A percentile compares a stretch with the other conserved stretches of the same genome.
phyloP scores from a whole-genome alignment of 805 yeast genomes.

The Yarrowia porcina region DNA sequence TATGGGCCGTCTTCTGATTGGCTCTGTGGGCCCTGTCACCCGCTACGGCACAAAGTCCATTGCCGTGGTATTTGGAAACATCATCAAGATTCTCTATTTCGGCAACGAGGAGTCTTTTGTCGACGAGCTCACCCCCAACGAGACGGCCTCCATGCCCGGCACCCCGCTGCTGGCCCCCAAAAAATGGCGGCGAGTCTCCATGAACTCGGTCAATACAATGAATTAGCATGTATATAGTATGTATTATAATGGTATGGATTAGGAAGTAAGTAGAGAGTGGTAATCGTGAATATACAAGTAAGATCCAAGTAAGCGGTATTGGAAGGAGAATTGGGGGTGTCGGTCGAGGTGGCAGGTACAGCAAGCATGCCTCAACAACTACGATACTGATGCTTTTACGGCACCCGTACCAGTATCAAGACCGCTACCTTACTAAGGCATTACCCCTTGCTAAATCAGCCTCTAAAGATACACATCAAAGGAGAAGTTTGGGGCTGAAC shows the following conservation, averaged over 20 bases:
- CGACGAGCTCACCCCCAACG: slow-evolving; percentile 23
- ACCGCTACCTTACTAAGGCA: no score
- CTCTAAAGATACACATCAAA: no score
- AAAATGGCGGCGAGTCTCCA: slow-evolving; percentile 25
- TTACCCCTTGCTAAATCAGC: no score
- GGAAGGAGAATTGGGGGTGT: no score
- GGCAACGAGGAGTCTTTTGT: slow-evolving; percentile 59
- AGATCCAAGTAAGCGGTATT: no score
- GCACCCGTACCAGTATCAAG: no score
- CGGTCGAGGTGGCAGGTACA: no score
- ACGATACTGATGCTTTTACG: no score
- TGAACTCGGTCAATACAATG: slow-evolving; percentile 24
- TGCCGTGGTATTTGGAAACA: slow-evolving; percentile 69
- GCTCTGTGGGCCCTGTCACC: slow-evolving; percentile 57
- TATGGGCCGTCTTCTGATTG: slow-evolving; percentile 43
- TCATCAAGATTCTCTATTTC: slow-evolving; percentile 66
- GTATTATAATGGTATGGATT: slow-evolving; percentile 25
- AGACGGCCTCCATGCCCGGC: slow-evolving; percentile 25
- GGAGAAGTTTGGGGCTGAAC: no score
- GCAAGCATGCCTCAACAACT: no score
- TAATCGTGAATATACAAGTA: not conserved
- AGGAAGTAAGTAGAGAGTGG: not conserved
- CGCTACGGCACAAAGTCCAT: slow-evolving; percentile 77
- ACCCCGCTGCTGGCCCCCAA: slow-evolving; percentile 22
- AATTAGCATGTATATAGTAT: slow-evolving; percentile 26